A percentile compares a stretch with the other conserved stretches of the same genome.
Conservation (phyloP, 2,329 filamentous ascomycete species). For the Leptographium radiaticola region DNA sequence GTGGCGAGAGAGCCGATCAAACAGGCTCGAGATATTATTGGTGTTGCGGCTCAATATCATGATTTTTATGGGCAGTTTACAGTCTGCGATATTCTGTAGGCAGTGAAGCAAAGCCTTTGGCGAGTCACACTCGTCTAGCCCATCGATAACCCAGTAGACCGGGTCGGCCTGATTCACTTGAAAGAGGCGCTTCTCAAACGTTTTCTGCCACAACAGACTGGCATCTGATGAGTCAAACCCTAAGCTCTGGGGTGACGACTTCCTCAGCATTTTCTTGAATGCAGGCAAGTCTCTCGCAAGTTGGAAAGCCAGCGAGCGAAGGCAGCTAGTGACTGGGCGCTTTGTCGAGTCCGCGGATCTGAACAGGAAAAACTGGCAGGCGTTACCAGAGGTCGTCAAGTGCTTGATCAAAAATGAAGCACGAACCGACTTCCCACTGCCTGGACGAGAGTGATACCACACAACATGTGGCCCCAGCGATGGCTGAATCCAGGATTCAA, state of each 20-base stretch:
- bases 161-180: not conserved
- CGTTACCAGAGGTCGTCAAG: not conserved
- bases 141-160: constrained; percentile 3
- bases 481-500: not conserved
- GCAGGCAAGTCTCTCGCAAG: not conserved
- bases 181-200: not conserved
- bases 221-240: not conserved
- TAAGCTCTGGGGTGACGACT: not conserved
- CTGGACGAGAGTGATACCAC: not conserved
- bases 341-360: not conserved
- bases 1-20: not conserved
- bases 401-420: not conserved
- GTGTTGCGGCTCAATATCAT: not conserved
- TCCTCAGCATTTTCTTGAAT: not conserved
- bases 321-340: not conserved
- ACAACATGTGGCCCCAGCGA: not conserved
- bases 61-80: not conserved
- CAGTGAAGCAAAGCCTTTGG: not conserved
- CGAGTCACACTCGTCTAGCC: constrained; percentile 1
- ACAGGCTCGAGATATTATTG: not conserved
- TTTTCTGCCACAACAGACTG: not conserved
- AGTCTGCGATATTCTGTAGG: not conserved
- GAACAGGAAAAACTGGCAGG: constrained; percentile 3
- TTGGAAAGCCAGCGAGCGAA: constrained; percentile 1
- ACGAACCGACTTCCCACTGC: constrained; percentile 1